A percentile compares a stretch with the other conserved stretches of the same genome.
Conservation (phyloP, 2,329 filamentous ascomycete genomes). For the Talaromyces sp. region DNA sequence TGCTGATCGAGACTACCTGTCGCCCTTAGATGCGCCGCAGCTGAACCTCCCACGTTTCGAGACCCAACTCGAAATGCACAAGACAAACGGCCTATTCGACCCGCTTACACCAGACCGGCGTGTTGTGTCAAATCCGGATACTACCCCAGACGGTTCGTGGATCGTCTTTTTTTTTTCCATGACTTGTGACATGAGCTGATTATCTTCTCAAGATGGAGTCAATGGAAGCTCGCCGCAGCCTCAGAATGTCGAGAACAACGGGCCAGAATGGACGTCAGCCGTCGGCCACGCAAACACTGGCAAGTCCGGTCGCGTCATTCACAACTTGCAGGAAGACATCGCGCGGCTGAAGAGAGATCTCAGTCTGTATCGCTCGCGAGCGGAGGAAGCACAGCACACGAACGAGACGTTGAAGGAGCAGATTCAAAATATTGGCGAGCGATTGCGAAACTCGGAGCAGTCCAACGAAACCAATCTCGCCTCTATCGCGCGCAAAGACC, state of each 20-base stretch:
- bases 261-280: conserved; percentile 44
- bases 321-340: conserved; percentile 46
- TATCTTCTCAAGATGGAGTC: conserved; percentile 5
- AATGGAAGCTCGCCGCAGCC: conserved; percentile 21
- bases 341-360: conserved; percentile 44
- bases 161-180: too few species aligned
- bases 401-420: conserved; percentile 43
- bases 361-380: conserved; percentile 38
- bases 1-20: conserved; percentile 19
- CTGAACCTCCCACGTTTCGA: conserved; percentile 37
- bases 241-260: conserved; percentile 23
- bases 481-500: conserved; percentile 43
- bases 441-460: conserved; percentile 41
- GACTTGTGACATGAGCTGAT: not conserved
- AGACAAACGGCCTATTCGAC: conserved; percentile 34
- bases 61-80: conserved; percentile 39
- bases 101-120: conserved; percentile 19
- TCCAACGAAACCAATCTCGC: conserved; percentile 43
- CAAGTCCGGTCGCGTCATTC: conserved; percentile 47
- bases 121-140: conserved; percentile 16
- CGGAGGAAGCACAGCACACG: conserved; percentile 42
- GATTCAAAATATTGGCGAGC: conserved; percentile 40
- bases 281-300: conserved; percentile 46
- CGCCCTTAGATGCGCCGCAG: conserved; percentile 26
- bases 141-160: conserved; percentile 21